Evolutionary conservation across 306 rosid species (phyloP), one percentile per base, ranked within the genome.

Genomic region (Parietaria judaica): DNA sequence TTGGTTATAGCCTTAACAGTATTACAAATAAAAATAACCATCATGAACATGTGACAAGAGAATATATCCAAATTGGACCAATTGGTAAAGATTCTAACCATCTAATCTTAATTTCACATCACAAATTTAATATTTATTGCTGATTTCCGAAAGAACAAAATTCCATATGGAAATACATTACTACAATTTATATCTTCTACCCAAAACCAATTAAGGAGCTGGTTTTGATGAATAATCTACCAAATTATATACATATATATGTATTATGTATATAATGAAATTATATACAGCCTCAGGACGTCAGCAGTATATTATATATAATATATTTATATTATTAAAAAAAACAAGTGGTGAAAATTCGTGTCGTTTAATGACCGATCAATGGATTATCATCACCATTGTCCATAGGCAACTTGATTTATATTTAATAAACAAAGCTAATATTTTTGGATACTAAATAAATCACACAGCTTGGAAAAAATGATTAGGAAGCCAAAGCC

Each of bases 61-160:
- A 12, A 14, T 6, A 14, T 34, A 60, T 60, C 51, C 64, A 44
- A 39, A 60, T 17, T 44, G 34, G 44, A 34, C 64, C 16, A 39
- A 60, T 17, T 44, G 34, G 44, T 17, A 8, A 60, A 16, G 36
- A 56, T 14, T 39, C 51, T 36, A 60, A 60, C 16, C 37, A 39
- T 60, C 44, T n/a, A 36, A 43, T 37, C 37, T 23, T 57, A 37
- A 57, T 57, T 37, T 57, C 61, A 57, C 34, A 37, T 57, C 61
- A 57, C 38, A 57, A 16, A 15, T 6, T 53, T 6, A n/a, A 56
- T 56, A 13, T 56, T 3, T 9, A 55, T 34, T 34, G 5, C 60
- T 13, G 36, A 36, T 10, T 56, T 7, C 36, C 14, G 60, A 56
- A 56, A 56, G 43, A 31, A 36, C 60, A 41, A 56, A 36, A 35